Base-by-base conservation (phyloP, 139 green algal genomes). In the Trebouxia sp. region DNA sequence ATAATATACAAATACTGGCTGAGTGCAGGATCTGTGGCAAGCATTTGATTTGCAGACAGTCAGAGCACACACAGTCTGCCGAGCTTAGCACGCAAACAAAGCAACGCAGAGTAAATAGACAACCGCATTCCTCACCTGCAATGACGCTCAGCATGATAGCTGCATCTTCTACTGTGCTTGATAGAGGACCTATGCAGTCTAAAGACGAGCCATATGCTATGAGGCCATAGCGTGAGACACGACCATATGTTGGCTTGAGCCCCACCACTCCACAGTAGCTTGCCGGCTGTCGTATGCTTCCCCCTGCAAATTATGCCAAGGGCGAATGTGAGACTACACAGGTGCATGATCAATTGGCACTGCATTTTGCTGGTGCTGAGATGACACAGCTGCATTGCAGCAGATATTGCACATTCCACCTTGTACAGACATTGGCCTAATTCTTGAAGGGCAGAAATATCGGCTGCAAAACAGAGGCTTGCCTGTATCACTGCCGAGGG, bases 201-300 rank as follows among this genome's bases (percentile, higher is more conserved):
- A 99, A 87, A 24, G 91, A 97, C 6, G 92, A 98, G 3, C 90
- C 96, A 77, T 99, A 99, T 0, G 94, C 89, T n/a, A 99, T 87
- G 42, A 99, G 87, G 30, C 97, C 97, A 72, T 92, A 93, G 12
- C 97, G 89, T 0, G 91, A 97, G 17, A 99, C 90, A 0, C 88
- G 87, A 3, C 97, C 97, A 72, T 99, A 99, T 1, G 92, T 98
- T 8, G 97, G 97, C 89, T 99, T 99, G 12, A 99, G 56, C 6
- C 97, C 97, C 12, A 99, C 95, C 1, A 97, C 88, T 8, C 97
- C 97, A 78, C 96, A 99, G 80, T 98, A 99, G 80, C 93, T 89
- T 0, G 97, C 96, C 14, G 97, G 97, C 87, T 98, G 95, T 5
- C 97, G 86, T 35, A 99, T 97, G 86, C 86, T 94, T 66, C 97